Percentiles rank a stretch among this genome's conserved stretches.
Conservation (phyloP, 1,284 basidiomycete genomes). For the Sphaerobolus stellatus region DNA sequence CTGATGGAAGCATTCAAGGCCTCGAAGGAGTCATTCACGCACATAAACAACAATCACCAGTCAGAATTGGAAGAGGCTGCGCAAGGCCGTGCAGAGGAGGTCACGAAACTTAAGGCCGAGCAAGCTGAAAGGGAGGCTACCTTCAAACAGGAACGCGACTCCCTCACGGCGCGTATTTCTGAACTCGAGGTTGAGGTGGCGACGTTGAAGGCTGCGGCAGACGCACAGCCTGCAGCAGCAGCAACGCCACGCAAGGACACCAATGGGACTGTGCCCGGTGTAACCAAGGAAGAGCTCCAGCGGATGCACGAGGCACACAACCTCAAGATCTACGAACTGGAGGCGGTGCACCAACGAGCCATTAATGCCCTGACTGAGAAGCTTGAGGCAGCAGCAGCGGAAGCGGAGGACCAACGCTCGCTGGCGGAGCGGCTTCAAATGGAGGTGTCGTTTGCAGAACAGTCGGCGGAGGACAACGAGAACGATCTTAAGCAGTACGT, state of each 20-base stretch:
- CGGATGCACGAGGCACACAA: slow-evolving; percentile 79
- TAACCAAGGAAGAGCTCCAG: slow-evolving; percentile 72
- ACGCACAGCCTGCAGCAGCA: slow-evolving; percentile 40
- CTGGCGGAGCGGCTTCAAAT: slow-evolving; percentile 68
- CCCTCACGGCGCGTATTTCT: slow-evolving; percentile 57
- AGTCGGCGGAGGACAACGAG: slow-evolving; percentile 70
- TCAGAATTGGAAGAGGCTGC: slow-evolving; percentile 72
- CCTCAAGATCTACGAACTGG: slow-evolving; percentile 73
- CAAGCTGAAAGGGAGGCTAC: slow-evolving; percentile 59
- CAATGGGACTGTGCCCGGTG: slow-evolving; percentile 52
- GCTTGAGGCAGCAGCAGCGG: slow-evolving; percentile 55
- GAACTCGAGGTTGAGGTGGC: slow-evolving; percentile 75
- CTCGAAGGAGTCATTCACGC: slow-evolving; percentile 67
- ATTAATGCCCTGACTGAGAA: slow-evolving; percentile 58
- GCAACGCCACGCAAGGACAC: slow-evolving; percentile 37
- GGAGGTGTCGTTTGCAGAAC: slow-evolving; percentile 76
- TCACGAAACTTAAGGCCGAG: slow-evolving; percentile 53
- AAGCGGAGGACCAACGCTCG: slow-evolving; percentile 55
- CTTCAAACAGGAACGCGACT: slow-evolving; percentile 52
- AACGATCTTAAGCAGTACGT: slow-evolving; percentile 79
- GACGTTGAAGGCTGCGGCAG: slow-evolving; percentile 57
- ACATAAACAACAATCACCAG: slow-evolving; percentile 65
- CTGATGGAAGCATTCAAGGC: slow-evolving; percentile 58
- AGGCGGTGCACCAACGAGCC: slow-evolving; percentile 67
- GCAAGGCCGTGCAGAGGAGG: slow-evolving; percentile 64